Percentiles rank a stretch among this genome's conserved stretches.
These are phyloP conservation scores for Thalassiosira livingstoniorum DNA, from an alignment of 352 stramenopile genomes.

Conservation along the genomic window DNA sequence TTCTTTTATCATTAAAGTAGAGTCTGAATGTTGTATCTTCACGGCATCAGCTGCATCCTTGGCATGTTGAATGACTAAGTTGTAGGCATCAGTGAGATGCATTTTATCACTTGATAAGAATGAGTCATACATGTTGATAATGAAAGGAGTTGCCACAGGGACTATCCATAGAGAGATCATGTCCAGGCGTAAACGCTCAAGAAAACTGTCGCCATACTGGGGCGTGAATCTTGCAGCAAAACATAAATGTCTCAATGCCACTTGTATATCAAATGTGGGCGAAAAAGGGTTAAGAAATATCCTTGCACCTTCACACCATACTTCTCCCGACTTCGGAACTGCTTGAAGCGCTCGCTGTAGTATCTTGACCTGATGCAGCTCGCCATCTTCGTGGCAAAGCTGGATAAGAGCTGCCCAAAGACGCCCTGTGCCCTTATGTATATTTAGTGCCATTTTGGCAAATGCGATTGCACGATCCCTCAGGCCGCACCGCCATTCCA, in stretches of 20 bases:
- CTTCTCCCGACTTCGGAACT: slow-evolving; percentile 91
- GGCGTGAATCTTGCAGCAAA: slow-evolving; percentile 92
- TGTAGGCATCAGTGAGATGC: slow-evolving; percentile 48
- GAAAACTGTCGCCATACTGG: slow-evolving; percentile 91
- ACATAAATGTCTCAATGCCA: slow-evolving; percentile 82
- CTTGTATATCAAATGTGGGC: slow-evolving; percentile 84
- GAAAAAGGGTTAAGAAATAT: slow-evolving; percentile 89
- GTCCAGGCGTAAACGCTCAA: slow-evolving; percentile 84
- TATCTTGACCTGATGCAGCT: slow-evolving; percentile 73
- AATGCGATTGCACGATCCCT: slow-evolving; percentile 74
- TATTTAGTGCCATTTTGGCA: slow-evolving; percentile 79
- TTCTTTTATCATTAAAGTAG: slow-evolving; percentile 53
- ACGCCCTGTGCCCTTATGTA: slow-evolving; percentile 86
- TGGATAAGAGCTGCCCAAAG: slow-evolving; percentile 89
- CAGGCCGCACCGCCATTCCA: slow-evolving; percentile 85
- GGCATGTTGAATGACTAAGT: slow-evolving; percentile 47
- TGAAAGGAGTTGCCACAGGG: slow-evolving; percentile 44
- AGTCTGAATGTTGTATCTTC: slow-evolving; percentile 54
- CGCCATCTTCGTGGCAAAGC: slow-evolving; percentile 82
- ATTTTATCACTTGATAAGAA: slow-evolving; percentile 54
- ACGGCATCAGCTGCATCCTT: slow-evolving; percentile 57
- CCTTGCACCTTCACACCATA: slow-evolving; percentile 89
- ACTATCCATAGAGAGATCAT: slow-evolving; percentile 79
- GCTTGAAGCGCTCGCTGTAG: slow-evolving; percentile 85
- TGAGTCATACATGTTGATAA: slow-evolving; percentile 40